Conservation (phyloP, 2,329 filamentous ascomycete species). For the Arthrocladium fulminans region DNA sequence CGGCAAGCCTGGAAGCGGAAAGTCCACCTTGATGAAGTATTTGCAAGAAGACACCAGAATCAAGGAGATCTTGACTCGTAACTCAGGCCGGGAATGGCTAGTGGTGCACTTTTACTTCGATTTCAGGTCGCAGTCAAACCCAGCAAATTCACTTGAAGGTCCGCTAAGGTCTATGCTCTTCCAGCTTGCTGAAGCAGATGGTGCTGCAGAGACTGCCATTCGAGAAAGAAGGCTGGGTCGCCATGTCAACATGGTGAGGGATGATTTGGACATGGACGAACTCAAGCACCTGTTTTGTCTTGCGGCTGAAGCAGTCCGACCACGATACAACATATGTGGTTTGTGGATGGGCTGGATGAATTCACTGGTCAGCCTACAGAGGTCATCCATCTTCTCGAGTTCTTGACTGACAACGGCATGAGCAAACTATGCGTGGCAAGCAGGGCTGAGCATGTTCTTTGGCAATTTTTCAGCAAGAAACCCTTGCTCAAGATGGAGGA, state of each 20-base stretch:
- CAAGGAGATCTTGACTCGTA: neutral
- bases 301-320: neutral
- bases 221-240: neutral
- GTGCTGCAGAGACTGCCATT: neutral
- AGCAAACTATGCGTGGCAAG: slow-evolving; percentile 11
- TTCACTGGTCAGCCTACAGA: neutral
- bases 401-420: neutral
- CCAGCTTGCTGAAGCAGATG: neutral
- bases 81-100: neutral
- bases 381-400: neutral
- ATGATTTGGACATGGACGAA: neutral
- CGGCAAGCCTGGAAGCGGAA: slow-evolving; percentile 35
- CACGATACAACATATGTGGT: neutral
- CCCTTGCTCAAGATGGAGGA: slow-evolving; percentile 9
- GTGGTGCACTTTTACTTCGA: neutral
- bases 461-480: neutral
- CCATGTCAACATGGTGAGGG: neutral
- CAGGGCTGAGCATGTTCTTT: slow-evolving; percentile 9
- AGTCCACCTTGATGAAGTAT: slow-evolving; percentile 33
- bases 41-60: neutral
- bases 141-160: neutral
- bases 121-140: neutral
- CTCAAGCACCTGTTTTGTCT: neutral
- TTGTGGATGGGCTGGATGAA: slow-evolving; percentile 2
- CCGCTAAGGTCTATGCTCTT: neutral